These are phyloP conservation scores for Trichophyton rubrum DNA, from an alignment of 2,329 filamentous ascomycete genomes.

Conservation along the genomic window DNA sequence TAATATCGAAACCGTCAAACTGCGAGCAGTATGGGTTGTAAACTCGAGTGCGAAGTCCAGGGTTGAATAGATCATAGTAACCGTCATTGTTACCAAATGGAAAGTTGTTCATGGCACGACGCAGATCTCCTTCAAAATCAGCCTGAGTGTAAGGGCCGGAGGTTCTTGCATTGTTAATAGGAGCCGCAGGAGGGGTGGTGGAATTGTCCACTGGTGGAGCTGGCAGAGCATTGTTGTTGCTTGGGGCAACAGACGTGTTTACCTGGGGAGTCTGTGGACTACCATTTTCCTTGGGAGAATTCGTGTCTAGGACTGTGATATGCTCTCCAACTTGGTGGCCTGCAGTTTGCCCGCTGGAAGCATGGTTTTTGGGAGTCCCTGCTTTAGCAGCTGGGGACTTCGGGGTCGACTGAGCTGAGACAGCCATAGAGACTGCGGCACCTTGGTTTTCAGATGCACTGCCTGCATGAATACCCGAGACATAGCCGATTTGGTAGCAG, in stretches of 20 bases:
- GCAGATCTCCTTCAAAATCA: conserved; percentile 10
- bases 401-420: conserved; percentile 17
- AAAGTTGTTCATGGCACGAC: conserved; percentile 7
- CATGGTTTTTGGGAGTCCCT: conserved; percentile 10
- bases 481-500: conserved; percentile 22
- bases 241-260: neutral
- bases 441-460: conserved; percentile 8
- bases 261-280: neutral
- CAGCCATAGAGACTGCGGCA: conserved; percentile 17
- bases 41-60: conserved; percentile 11
- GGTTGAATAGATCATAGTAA: conserved; percentile 19
- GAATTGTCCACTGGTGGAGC: neutral
- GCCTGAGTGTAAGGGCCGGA: conserved; percentile 5
- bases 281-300: neutral
- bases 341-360: conserved; percentile 10
- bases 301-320: neutral
- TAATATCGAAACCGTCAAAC: conserved; percentile 21
- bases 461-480: conserved; percentile 13
- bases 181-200: neutral
- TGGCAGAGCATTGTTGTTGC: neutral
- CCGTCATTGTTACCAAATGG: conserved; percentile 10
- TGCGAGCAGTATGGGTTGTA: conserved; percentile 20
- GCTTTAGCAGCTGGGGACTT: conserved; percentile 5
- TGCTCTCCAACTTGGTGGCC: neutral
- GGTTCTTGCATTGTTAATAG: neutral